Conservation (phyloP, 305 asterid species). For the Fraxinus sp. region DNA sequence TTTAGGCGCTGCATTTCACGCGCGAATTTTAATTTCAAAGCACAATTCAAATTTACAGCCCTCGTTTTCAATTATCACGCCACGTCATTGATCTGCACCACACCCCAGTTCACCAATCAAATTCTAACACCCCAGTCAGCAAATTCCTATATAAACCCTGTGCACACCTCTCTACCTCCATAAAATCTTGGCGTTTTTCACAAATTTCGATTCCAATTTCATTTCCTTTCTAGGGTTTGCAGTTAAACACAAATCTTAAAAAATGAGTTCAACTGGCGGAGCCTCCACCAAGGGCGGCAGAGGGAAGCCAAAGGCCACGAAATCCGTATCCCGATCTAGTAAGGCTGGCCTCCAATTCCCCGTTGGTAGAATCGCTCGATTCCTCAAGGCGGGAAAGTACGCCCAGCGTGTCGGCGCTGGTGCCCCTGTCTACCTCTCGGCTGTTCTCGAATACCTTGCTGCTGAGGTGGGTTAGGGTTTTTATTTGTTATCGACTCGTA, state of each 20-base stretch:
- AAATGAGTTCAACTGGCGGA: slow-evolving; percentile 35
- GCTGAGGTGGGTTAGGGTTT: slow-evolving; percentile 33
- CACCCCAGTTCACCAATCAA: not conserved
- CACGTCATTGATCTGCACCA: not conserved
- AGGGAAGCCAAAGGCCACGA: slow-evolving; percentile 44
- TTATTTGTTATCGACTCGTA: not conserved
- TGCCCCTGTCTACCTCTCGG: slow-evolving; percentile 58
- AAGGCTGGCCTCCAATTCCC: slow-evolving; percentile 68
- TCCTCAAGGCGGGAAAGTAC: slow-evolving; percentile 50
- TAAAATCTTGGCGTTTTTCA: not conserved
- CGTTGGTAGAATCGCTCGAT: slow-evolving; percentile 57
- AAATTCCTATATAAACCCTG: not conserved
- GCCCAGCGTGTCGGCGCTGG: slow-evolving; percentile 63
- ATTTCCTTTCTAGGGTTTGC: not conserved
- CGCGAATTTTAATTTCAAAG: slow-evolving; percentile 6
- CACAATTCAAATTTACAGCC: not conserved
- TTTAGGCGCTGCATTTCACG: not conserved
- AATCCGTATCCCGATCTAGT: slow-evolving; percentile 45
- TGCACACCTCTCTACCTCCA: not conserved
- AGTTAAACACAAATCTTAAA: not conserved
- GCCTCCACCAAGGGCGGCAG: slow-evolving; percentile 42
- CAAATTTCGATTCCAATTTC: not conserved
- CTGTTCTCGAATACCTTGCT: slow-evolving; percentile 61
- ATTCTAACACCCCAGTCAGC: not conserved
- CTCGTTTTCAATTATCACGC: not conserved